phyloP scores from a whole-genome alignment of 1,139 yeast genomes.

The Nematodospora anomalae region DNA sequence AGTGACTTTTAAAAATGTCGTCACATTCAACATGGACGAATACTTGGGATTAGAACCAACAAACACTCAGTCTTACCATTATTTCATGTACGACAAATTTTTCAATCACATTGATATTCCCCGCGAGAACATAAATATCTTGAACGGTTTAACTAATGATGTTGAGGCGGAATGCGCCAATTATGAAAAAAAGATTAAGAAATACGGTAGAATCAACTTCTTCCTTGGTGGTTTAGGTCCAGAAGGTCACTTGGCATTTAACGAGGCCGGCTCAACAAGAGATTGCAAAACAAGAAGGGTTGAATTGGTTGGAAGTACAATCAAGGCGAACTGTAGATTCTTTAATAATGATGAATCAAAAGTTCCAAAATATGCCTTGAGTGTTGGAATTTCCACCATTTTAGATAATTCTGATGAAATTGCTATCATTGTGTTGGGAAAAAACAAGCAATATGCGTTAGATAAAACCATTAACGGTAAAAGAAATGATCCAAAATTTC shows the following conservation, averaged over 20 bases:
- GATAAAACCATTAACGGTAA: conserved; percentile 42
- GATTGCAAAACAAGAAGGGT: conserved; percentile 51
- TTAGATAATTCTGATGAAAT: conserved; percentile 58
- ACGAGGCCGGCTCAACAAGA: conserved; percentile 57
- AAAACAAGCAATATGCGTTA: conserved; percentile 42
- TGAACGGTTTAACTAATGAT: conserved; percentile 53
- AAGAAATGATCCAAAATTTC: conserved; percentile 37
- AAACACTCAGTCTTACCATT: conserved; percentile 57
- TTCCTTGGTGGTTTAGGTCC: conserved; percentile 67
- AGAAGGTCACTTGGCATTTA: conserved; percentile 66
- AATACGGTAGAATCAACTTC: conserved; percentile 53
- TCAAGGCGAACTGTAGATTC: conserved; percentile 58
- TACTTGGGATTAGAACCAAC: conserved; percentile 52
- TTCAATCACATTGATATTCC: conserved; percentile 62
- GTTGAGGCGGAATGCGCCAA: conserved; percentile 47
- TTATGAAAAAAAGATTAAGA: conserved; percentile 53
- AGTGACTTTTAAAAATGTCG: conserved; percentile 54
- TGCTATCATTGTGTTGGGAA: conserved; percentile 51
- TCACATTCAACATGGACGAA: conserved; percentile 66
- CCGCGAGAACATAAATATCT: conserved; percentile 53
- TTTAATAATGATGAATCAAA: conserved; percentile 46
- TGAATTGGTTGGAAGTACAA: conserved; percentile 51
- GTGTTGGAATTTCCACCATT: conserved; percentile 64
- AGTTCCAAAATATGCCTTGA: conserved; percentile 56
- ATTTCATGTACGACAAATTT: conserved; percentile 59